phyloP scores from a whole-genome alignment of 148 eudicot species.

The Pouteria glomerata region DNA sequence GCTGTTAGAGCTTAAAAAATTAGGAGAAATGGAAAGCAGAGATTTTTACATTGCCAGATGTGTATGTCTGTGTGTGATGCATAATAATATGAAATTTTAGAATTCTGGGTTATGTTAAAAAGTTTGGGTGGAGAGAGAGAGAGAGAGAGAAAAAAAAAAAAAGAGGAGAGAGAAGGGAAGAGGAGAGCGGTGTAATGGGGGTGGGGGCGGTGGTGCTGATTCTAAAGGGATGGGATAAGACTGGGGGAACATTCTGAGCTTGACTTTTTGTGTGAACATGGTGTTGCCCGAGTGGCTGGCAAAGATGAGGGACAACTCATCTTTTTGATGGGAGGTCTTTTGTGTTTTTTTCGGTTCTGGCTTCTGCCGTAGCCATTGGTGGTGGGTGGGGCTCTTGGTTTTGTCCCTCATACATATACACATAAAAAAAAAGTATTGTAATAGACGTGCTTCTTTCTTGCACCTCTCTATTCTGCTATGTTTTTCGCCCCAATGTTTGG shows the following conservation, averaged over 20 bases:
- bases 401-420: constrained; percentile 11
- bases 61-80: not conserved
- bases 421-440: too few species aligned
- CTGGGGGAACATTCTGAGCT: constrained; percentile 40
- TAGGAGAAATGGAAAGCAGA: not conserved
- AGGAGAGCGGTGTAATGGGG: not conserved
- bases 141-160: not conserved
- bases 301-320: constrained; percentile 57
- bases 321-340: constrained; percentile 25
- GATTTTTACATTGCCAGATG: not conserved
- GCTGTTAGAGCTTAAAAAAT: not conserved
- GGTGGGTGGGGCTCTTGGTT: constrained; percentile 20
- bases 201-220: constrained; percentile 32
- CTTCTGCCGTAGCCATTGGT: constrained; percentile 15
- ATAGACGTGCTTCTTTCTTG: not conserved
- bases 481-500: not conserved
- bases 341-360: constrained; percentile 15
- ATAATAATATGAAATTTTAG: not conserved
- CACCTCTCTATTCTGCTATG: constrained; percentile 1
- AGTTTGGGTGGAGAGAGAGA: not conserved
- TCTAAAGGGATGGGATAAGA: constrained; percentile 19
- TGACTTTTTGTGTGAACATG: constrained; percentile 54
- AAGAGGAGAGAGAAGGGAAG: not conserved
- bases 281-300: constrained; percentile 64
- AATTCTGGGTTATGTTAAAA: constrained; percentile 10